Conservation (phyloP, 345 rosid species). For the Eucalyptus guilfoylei region DNA sequence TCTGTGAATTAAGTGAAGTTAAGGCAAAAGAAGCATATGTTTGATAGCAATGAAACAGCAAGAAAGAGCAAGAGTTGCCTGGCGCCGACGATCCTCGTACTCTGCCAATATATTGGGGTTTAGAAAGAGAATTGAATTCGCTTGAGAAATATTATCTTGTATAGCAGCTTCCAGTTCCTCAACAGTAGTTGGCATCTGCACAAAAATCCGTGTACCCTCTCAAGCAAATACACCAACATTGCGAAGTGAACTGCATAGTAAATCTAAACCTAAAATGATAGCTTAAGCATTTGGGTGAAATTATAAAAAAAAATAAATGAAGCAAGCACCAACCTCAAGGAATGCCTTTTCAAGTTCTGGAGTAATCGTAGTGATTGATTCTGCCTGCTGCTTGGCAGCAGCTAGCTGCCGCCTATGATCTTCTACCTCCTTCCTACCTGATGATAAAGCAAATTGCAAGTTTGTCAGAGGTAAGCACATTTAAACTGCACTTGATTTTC, state of each 20-base stretch:
- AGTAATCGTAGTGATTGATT: slow-evolving; percentile 64
- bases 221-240: background rate
- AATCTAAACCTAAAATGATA: background rate
- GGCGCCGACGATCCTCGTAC: slow-evolving; percentile 63
- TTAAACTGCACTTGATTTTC: background rate
- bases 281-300: background rate
- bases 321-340: slow-evolving; percentile 41
- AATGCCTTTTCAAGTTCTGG: slow-evolving; percentile 71
- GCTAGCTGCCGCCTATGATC: slow-evolving; percentile 29
- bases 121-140: slow-evolving; percentile 72
- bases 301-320: background rate
- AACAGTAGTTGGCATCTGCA: slow-evolving; percentile 64
- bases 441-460: background rate
- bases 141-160: slow-evolving; percentile 67
- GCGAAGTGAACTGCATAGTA: background rate
- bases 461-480: background rate
- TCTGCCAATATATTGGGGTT: slow-evolving; percentile 76
- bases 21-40: background rate
- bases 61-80: slow-evolving; percentile 23
- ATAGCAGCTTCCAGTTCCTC: slow-evolving; percentile 93
- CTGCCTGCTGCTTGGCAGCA: slow-evolving; percentile 74
- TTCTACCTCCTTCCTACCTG: slow-evolving; percentile 65
- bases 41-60: background rate
- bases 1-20: slow-evolving; percentile 22
- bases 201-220: background rate